Evolutionary conservation across 1,284 basidiomycete species (phyloP).

Genomic region (Rhodotorula sp.): DNA sequence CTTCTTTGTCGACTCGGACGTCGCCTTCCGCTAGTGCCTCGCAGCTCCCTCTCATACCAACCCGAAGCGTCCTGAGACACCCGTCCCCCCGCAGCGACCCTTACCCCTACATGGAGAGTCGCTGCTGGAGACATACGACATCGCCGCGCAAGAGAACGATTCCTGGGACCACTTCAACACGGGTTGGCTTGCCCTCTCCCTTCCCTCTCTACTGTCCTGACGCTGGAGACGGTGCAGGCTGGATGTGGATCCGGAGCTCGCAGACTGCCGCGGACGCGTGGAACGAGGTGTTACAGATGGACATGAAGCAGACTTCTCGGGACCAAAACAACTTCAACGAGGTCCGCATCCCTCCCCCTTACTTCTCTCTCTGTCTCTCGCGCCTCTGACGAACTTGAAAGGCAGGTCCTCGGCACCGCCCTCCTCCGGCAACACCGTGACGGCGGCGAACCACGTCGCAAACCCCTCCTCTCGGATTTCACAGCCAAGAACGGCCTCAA

Average conservation of each 20-base stretch:
- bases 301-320: slow-evolving; percentile 8
- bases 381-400: not conserved
- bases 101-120: slow-evolving; percentile 33
- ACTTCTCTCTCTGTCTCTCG: too few species aligned
- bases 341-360: not conserved
- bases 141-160: slow-evolving; percentile 33
- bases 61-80: not conserved
- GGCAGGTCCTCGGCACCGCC: slow-evolving; percentile 26
- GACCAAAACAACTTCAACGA: slow-evolving; percentile 39
- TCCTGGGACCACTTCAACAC: slow-evolving; percentile 32
- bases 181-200: slow-evolving; percentile 1
- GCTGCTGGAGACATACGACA: slow-evolving; percentile 21
- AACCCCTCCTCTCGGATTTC: slow-evolving; percentile 20
- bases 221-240: slow-evolving; percentile 7
- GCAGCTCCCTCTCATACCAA: not conserved
- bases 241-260: slow-evolving; percentile 32
- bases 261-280: slow-evolving; percentile 19
- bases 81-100: slow-evolving; percentile 17
- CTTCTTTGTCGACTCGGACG: slow-evolving; percentile 39
- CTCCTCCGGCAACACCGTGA: slow-evolving; percentile 4
- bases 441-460: not conserved
- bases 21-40: slow-evolving; percentile 27
- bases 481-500: slow-evolving; percentile 15
- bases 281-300: slow-evolving; percentile 27
- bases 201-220: too few species aligned